phyloP scores from a whole-genome alignment of 129 eudicot genomes.

The Mikania micrantha region DNA sequence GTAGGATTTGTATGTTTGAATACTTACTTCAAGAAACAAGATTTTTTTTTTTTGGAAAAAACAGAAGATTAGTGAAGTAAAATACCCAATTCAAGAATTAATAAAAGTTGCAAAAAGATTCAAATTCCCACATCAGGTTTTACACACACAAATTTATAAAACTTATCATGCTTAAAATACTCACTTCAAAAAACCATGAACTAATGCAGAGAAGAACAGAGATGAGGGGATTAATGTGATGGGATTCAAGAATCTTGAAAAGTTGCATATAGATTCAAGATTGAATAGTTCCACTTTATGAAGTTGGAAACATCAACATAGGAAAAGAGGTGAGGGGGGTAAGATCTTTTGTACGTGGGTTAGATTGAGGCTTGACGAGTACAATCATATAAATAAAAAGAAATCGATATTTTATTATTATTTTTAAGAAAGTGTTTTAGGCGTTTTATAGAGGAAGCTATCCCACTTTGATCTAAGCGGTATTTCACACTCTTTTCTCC shows the following conservation, averaged over 20 bases:
- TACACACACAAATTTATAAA: too few species aligned
- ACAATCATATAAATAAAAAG: constrained; percentile 19
- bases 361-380: constrained; percentile 29
- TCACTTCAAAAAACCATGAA: background rate
- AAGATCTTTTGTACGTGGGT: constrained; percentile 27
- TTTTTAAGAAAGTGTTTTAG: constrained; percentile 6
- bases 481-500: constrained; percentile 2
- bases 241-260: background rate
- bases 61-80: too few species aligned
- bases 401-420: background rate
- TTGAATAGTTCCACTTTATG: constrained; percentile 1
- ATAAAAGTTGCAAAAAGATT: too few species aligned
- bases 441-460: constrained; percentile 13
- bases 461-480: constrained; percentile 3
- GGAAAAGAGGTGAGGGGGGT: constrained; percentile 3
- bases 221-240: background rate
- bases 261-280: constrained; percentile 8
- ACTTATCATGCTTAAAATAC: too few species aligned
- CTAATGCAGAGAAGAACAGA: too few species aligned
- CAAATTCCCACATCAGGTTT: too few species aligned
- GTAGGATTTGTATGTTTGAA: background rate
- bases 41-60: too few species aligned
- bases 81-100: too few species aligned
- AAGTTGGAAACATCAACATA: constrained; percentile 1
- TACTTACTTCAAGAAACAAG: constrained; percentile 3